Evolutionary conservation across 2,329 filamentous ascomycete species (phyloP).

Genomic region (Beauveria varroae): DNA sequence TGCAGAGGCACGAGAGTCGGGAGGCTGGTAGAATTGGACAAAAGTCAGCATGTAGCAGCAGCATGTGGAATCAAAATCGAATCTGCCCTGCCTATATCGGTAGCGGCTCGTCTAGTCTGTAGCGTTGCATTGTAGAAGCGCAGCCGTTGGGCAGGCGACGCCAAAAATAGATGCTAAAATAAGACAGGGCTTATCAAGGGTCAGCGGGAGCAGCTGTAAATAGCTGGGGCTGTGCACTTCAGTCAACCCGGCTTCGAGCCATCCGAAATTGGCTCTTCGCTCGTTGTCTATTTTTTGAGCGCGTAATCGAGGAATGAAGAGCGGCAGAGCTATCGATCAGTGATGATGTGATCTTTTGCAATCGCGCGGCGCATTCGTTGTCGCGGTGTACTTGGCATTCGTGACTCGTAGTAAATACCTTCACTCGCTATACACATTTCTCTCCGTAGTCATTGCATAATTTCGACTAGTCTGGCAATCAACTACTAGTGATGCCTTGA

Average conservation of each 20-base stretch:
- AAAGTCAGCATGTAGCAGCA: neutral
- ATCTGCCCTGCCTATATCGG: neutral
- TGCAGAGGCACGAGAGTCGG: neutral
- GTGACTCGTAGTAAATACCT: no score
- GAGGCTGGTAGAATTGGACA: neutral
- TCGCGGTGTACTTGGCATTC: neutral
- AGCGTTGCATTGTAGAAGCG: neutral
- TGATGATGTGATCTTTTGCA: neutral
- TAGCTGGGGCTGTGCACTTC: neutral
- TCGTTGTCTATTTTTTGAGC: no score
- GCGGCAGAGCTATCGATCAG: neutral
- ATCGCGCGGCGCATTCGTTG: neutral
- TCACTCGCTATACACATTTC: no score
- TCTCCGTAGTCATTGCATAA: no score
- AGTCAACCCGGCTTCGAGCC: neutral
- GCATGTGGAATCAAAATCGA: slow-evolving; percentile 1
- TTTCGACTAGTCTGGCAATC: no score
- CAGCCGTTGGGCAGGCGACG: neutral
- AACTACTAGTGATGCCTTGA: no score
- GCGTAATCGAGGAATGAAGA: neutral
- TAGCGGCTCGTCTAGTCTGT: neutral
- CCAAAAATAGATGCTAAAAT: neutral
- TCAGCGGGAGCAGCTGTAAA: neutral
- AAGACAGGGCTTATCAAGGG: neutral
- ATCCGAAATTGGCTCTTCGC: neutral